A percentile compares a stretch with the other conserved stretches of the same genome.
Evolutionary conservation across 352 stramenopile species (phyloP).

Genomic region (Phytophthora pseudosyringae): DNA sequence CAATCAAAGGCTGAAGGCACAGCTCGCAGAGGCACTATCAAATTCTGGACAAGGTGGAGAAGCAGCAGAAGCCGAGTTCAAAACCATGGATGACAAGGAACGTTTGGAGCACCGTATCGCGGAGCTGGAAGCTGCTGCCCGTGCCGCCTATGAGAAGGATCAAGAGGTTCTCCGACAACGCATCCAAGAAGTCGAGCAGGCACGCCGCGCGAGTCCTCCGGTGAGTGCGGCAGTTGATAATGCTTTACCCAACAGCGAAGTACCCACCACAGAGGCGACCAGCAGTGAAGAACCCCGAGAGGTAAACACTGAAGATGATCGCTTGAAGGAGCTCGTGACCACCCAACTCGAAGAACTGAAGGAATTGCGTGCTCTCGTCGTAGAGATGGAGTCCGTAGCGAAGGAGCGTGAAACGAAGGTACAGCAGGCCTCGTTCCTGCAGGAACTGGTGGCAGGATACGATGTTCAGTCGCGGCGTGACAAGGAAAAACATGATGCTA

Average conservation of each 20-base stretch:
- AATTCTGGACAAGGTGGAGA: conserved; percentile 7
- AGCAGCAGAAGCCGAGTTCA: conserved; percentile 6
- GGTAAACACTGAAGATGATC: conserved; percentile 29
- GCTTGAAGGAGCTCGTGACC: conserved; percentile 34
- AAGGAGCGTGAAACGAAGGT: conserved; percentile 40
- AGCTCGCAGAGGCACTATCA: conserved; percentile 30
- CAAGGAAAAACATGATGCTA: conserved; percentile 46
- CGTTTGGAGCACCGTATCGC: conserved; percentile 23
- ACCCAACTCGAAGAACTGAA: conserved; percentile 44
- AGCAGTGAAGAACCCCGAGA: conserved; percentile 11
- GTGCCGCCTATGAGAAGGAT: conserved; percentile 35
- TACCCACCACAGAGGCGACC: neutral
- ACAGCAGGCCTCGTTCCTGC: conserved; percentile 32
- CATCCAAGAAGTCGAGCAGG: conserved; percentile 39
- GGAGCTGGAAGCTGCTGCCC: conserved; percentile 39
- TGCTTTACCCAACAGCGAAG: conserved; percentile 7
- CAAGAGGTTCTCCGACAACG: conserved; percentile 38
- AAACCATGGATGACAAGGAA: conserved; percentile 24
- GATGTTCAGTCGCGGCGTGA: conserved; percentile 34
- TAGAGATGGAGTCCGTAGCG: conserved; percentile 42
- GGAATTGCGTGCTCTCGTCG: conserved; percentile 39
- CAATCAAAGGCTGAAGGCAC: conserved; percentile 42
- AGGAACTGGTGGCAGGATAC: conserved; percentile 36
- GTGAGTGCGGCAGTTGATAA: conserved; percentile 12
- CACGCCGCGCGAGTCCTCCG: conserved; percentile 22